Percentiles rank a stretch among this genome's conserved stretches.
Evolutionary conservation across 768 basidiomycete species (phyloP).

Genomic region (Mrakia frigida): DNA sequence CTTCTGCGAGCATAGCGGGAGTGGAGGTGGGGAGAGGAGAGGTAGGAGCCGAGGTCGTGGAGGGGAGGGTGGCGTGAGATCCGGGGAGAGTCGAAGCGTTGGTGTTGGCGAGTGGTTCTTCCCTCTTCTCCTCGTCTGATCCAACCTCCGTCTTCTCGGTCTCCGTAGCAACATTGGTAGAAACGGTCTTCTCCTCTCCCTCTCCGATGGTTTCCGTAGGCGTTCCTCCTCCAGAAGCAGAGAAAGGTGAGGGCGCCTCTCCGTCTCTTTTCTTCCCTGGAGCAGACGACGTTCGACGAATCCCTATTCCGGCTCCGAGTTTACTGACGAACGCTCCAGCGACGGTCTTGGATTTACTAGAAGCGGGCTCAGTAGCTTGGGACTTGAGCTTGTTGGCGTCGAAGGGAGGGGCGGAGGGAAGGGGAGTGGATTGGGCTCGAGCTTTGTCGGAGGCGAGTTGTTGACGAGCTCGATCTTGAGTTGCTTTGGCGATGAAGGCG

Average conservation of each 20-base stretch:
- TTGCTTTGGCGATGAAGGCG: constrained; percentile 23
- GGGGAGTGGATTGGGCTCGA: background rate
- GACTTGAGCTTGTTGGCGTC: constrained; percentile 11
- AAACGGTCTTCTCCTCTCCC: background rate
- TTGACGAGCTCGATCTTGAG: constrained; percentile 19
- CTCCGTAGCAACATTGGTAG: background rate
- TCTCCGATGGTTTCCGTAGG: constrained; percentile 3
- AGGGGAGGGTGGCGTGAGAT: background rate
- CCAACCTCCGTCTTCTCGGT: background rate
- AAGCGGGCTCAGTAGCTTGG: background rate
- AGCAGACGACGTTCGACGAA: constrained; percentile 25
- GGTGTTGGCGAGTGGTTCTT: background rate
- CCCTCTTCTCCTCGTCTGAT: background rate
- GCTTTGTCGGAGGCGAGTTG: constrained; percentile 1
- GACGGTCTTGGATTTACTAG: constrained; percentile 17
- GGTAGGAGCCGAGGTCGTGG: background rate
- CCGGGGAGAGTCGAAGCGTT: background rate
- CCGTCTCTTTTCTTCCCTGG: constrained; percentile 16
- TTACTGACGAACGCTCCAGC: constrained; percentile 18
- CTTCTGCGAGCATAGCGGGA: constrained; percentile 24
- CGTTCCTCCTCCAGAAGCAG: background rate
- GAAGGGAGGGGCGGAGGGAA: background rate
- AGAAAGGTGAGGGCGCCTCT: background rate
- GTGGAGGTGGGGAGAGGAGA: background rate
- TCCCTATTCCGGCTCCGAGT: constrained; percentile 17